These are phyloP conservation scores for Sporisorium exsertum DNA, from an alignment of 1,284 basidiomycete genomes.

Conservation along the genomic window DNA sequence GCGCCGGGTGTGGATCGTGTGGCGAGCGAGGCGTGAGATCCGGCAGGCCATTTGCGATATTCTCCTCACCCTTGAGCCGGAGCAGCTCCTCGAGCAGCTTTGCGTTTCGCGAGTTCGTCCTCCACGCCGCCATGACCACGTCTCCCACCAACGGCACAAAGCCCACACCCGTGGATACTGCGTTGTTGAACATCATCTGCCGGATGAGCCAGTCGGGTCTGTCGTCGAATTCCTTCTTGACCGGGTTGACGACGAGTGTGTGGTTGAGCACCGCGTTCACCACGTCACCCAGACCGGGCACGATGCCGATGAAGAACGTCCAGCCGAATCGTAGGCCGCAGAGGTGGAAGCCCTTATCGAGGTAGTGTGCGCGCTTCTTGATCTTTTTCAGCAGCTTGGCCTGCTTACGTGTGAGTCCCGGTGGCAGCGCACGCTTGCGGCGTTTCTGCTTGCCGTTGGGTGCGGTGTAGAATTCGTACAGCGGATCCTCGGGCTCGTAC, in stretches of 20 bases:
- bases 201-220: slow-evolving; percentile 58
- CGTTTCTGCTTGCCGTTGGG: slow-evolving; percentile 77
- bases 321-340: slow-evolving; percentile 89
- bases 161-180: slow-evolving; percentile 79
- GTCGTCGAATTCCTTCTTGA: slow-evolving; percentile 76
- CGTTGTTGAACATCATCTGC: slow-evolving; percentile 81
- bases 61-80: slow-evolving; percentile 55
- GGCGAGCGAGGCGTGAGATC: slow-evolving; percentile 50
- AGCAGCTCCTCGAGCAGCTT: slow-evolving; percentile 63
- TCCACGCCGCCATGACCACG: slow-evolving; percentile 79
- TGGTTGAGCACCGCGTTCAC: slow-evolving; percentile 80
- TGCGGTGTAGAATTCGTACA: slow-evolving; percentile 81
- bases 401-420: slow-evolving; percentile 82
- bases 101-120: slow-evolving; percentile 91
- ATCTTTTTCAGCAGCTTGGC: slow-evolving; percentile 74
- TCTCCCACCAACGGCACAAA: slow-evolving; percentile 84
- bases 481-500: slow-evolving; percentile 74
- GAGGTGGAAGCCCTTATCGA: slow-evolving; percentile 88
- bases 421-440: slow-evolving; percentile 78
- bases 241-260: slow-evolving; percentile 80
- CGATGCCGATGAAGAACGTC: slow-evolving; percentile 74
- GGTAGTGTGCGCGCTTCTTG: slow-evolving; percentile 80
- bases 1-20: slow-evolving; percentile 24
- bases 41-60: slow-evolving; percentile 53
- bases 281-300: slow-evolving; percentile 80